Conservation (phyloP, 225 moss, liverwort and hornwort genomes). For the Marchantia paleacea region DNA sequence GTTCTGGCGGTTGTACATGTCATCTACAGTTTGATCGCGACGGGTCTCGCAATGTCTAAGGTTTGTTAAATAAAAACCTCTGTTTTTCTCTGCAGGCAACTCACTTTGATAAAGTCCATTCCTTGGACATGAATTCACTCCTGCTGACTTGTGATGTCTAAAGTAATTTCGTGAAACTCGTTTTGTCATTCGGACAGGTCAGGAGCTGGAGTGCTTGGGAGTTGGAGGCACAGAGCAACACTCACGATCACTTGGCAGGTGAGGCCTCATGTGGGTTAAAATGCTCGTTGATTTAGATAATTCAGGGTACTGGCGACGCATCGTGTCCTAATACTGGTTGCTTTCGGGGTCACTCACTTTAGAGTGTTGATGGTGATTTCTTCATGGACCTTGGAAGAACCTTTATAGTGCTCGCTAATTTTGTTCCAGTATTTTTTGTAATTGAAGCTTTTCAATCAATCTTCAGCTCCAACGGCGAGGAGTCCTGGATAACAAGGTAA, state of each 20-base stretch:
- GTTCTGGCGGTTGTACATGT: slow-evolving; percentile 41
- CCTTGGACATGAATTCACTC: neutral
- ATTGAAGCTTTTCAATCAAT: no score
- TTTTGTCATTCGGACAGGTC: slow-evolving; percentile 33
- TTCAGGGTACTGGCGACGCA: neutral
- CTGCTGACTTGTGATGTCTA: neutral
- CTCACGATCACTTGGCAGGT: slow-evolving; percentile 17
- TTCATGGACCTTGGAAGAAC: neutral
- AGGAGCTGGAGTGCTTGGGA: slow-evolving; percentile 62
- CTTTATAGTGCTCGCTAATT: no score
- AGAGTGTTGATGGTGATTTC: neutral
- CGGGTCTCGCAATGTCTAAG: slow-evolving; percentile 37
- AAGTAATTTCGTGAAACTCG: neutral
- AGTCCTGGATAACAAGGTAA: neutral
- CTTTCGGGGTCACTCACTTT: neutral
- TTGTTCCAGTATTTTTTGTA: no score
- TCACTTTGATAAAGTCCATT: neutral
- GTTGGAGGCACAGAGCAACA: slow-evolving; percentile 45
- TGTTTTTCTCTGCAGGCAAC: neutral
- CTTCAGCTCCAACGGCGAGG: no score
- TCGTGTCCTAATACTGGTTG: neutral
- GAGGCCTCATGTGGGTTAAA: neutral
- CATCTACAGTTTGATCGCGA: slow-evolving; percentile 32
- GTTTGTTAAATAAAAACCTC: neutral
- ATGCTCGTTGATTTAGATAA: neutral